Base-by-base conservation (phyloP, 2,329 filamentous ascomycete species). In the Xylariaceae sp. region DNA sequence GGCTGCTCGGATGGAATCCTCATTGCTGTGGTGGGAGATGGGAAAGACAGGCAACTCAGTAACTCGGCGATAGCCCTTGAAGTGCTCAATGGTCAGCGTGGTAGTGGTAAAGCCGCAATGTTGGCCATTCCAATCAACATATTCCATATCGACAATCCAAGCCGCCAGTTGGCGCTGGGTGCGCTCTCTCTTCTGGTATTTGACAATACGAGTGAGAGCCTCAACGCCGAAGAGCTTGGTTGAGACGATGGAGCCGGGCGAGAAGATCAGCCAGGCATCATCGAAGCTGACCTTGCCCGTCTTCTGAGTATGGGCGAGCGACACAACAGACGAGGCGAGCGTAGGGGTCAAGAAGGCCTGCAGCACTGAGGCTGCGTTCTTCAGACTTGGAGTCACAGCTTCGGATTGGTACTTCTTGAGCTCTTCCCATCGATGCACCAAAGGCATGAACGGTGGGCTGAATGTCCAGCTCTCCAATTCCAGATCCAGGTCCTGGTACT, bases 111-210 rank as follows among this genome's bases (percentile, higher is more conserved):
- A 63, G 4, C 64, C 64, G 32, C 53, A 60, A 1, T 28, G 39
- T 19, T 59, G 51, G 7, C 64, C 56, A 30, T 66, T 61, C 63
- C 63, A 67, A 38, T 65, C 61, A 2, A 67, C 33, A 38, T 60
- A 64, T 38, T 67, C 60, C 37, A 63, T 36, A 4, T 47, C 43
- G 29, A 67, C 49, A 2, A 41, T 38, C 57, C 57, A 64, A 26
- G 16, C 30, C 46, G 1, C 45, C 49, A 3, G 48, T 44, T 13
- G 43, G 29, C 16, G 41, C 39, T 1, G 17, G 9, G 1, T 30
- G 24, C 13, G 24, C 31, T 32, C 12, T 26, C 22, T 26, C 22
- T 26, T 26, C 30, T 56, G 37, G 39, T 60, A 64, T 33, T 57
- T 55, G 4, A 54, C 53, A 0, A 69, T 62, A 3, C 62, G 62